Conservation (phyloP, 2,329 filamentous ascomycete genomes). For the Paraconiothyrium sp. region DNA sequence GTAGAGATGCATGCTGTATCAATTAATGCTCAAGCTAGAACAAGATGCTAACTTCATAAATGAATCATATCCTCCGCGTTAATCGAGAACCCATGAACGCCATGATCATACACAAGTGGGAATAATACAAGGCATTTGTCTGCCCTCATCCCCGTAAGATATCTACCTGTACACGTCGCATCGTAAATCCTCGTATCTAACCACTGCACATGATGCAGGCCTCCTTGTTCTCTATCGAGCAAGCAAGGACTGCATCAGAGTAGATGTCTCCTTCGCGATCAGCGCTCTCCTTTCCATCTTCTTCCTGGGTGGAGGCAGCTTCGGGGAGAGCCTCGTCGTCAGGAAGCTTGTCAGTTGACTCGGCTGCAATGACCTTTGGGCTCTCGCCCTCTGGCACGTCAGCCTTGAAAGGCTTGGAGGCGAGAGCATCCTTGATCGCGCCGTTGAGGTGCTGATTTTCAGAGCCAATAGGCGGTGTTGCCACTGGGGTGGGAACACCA, state of each 20-base stretch:
- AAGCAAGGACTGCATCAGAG: conserved; percentile 88
- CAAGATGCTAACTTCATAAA: neutral
- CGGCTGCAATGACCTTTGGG: conserved; percentile 78
- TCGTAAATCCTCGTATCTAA: conserved; percentile 56
- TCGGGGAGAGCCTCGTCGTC: conserved; percentile 69
- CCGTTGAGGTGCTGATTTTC: conserved; percentile 53
- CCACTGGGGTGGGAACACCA: conserved; percentile 74
- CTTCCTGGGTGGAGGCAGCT: conserved; percentile 69
- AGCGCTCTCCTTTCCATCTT: conserved; percentile 78
- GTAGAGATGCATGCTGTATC: neutral
- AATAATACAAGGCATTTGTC: conserved; percentile 28
- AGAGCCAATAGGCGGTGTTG: conserved; percentile 68
- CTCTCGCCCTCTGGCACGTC: conserved; percentile 80
- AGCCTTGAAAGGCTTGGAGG: conserved; percentile 76
- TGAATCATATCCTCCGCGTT: conserved; percentile 12
- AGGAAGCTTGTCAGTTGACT: conserved; percentile 68
- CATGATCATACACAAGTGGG: conserved; percentile 17
- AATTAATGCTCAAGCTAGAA: conserved; percentile 6
- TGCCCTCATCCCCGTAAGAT: conserved; percentile 25
- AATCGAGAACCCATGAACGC: conserved; percentile 15
- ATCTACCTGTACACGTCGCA: conserved; percentile 21
- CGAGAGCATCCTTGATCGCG: conserved; percentile 66
- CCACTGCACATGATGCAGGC: conserved; percentile 97
- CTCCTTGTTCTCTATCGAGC: conserved; percentile 98
- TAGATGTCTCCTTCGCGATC: conserved; percentile 92